A percentile compares a stretch with the other conserved stretches of the same genome.
Conservation (phyloP, 805 yeast species). For the Saccharomycopsis vini region DNA sequence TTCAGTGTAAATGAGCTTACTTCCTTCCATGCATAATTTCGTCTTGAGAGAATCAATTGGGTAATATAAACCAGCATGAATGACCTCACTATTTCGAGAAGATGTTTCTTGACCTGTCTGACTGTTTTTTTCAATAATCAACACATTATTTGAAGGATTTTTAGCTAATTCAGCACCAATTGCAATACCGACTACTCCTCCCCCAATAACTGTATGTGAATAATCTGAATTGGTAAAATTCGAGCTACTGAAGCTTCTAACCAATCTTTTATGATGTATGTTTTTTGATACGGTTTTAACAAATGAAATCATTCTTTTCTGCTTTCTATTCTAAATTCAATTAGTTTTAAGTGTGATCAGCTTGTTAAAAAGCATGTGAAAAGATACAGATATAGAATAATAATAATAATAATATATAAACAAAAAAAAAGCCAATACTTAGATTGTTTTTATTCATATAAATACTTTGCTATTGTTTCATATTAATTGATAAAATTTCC, state of each 20-base stretch:
- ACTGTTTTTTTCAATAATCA: slow-evolving; percentile 61
- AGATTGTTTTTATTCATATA: too few relatives aligned
- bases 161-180: slow-evolving; percentile 60
- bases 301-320: too few relatives aligned
- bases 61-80: slow-evolving; percentile 84
- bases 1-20: slow-evolving; percentile 50
- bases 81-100: slow-evolving; percentile 85
- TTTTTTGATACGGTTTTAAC: too few relatives aligned
- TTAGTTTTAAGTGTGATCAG: too few relatives aligned
- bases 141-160: slow-evolving; percentile 39
- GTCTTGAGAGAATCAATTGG: slow-evolving; percentile 63
- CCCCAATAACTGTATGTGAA: slow-evolving; percentile 71
- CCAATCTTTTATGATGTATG: background rate
- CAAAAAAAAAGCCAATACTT: too few relatives aligned
- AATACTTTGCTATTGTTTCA: too few relatives aligned
- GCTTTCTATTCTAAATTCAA: too few relatives aligned
- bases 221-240: slow-evolving; percentile 33
- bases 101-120: slow-evolving; percentile 73
- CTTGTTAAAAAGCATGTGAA: too few relatives aligned
- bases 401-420: too few relatives aligned
- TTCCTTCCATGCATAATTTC: slow-evolving; percentile 66
- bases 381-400: too few relatives aligned
- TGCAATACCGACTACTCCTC: slow-evolving; percentile 79
- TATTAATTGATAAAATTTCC: too few relatives aligned
- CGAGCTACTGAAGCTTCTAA: background rate